Conservation (phyloP, 2,329 filamentous ascomycete species). For the Aspergillus amoenus region DNA sequence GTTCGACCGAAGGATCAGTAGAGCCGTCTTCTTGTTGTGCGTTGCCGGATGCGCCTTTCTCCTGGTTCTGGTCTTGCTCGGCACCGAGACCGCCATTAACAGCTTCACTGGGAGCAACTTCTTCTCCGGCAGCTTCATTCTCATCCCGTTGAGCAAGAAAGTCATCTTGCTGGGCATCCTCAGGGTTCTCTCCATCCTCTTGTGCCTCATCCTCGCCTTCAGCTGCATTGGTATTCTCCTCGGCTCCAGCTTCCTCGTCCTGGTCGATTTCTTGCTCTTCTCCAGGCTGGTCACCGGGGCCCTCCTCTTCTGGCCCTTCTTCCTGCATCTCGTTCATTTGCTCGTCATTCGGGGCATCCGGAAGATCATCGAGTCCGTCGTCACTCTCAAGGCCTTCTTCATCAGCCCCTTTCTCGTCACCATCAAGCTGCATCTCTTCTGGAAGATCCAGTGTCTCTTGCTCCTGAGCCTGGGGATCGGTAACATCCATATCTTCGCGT, state of each 20-base stretch:
- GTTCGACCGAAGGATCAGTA: conserved; percentile 47
- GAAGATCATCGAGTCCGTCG: conserved; percentile 49
- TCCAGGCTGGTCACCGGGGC: conserved; percentile 27
- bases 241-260: conserved; percentile 43
- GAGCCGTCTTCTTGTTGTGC: conserved; percentile 44
- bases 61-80: conserved; percentile 42
- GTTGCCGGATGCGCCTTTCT: conserved; percentile 48
- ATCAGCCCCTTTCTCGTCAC: conserved; percentile 58
- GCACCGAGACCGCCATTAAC: conserved; percentile 39
- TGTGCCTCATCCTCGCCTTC: conserved; percentile 50
- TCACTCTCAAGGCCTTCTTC: conserved; percentile 40
- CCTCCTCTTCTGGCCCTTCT: conserved; percentile 31
- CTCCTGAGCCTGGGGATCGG: conserved; percentile 75
- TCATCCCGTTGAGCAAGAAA: conserved; percentile 49
- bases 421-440: conserved; percentile 83
- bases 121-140: conserved; percentile 54
- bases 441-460: conserved; percentile 80
- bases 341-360: conserved; percentile 38
- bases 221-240: conserved; percentile 44
- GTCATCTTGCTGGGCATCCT: conserved; percentile 54
- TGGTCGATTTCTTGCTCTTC: conserved; percentile 33
- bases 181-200: conserved; percentile 42
- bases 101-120: conserved; percentile 48
- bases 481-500: conserved; percentile 63
- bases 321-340: conserved; percentile 32